Evolutionary conservation across 257 asterid species (phyloP).

Genomic region (Solanum sitiens): DNA sequence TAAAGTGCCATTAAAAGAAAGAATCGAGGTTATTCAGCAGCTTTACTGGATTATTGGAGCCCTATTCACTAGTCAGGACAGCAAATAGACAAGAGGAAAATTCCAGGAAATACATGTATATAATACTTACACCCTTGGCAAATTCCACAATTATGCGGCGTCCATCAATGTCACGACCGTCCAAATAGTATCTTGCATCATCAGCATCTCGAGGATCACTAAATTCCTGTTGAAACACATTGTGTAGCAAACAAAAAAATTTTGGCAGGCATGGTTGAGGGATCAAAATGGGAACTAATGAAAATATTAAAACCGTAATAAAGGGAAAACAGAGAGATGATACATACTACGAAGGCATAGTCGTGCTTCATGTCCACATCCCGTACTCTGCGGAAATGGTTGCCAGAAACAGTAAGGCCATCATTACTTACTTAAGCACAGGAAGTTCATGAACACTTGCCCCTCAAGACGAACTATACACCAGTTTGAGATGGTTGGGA

Average conservation of each 20-base stretch:
- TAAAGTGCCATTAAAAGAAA: not conserved
- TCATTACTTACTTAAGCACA: slow-evolving; percentile 82
- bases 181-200: slow-evolving; percentile 74
- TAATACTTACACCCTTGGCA: slow-evolving; percentile 79
- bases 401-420: slow-evolving; percentile 99
- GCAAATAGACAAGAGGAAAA: not conserved
- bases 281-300: not conserved
- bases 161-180: slow-evolving; percentile 93
- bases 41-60: not conserved
- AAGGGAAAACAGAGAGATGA: slow-evolving; percentile 4
- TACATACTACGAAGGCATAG: slow-evolving; percentile 94
- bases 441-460: slow-evolving; percentile 84
- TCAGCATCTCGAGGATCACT: slow-evolving; percentile 97
- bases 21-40: not conserved
- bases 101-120: not conserved
- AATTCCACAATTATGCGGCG: slow-evolving; percentile 85
- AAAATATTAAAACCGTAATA: not conserved
- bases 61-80: not conserved
- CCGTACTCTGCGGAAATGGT: slow-evolving; percentile 99
- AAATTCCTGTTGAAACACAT: slow-evolving; percentile 51
- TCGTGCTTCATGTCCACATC: slow-evolving; percentile 99
- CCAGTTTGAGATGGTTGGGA: slow-evolving; percentile 88
- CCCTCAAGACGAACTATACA: slow-evolving; percentile 96
- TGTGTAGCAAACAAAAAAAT: slow-evolving; percentile 11
- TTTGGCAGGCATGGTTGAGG: not conserved